Base-by-base conservation (phyloP, 441 rosid species). In the Pelargonium australe region DNA sequence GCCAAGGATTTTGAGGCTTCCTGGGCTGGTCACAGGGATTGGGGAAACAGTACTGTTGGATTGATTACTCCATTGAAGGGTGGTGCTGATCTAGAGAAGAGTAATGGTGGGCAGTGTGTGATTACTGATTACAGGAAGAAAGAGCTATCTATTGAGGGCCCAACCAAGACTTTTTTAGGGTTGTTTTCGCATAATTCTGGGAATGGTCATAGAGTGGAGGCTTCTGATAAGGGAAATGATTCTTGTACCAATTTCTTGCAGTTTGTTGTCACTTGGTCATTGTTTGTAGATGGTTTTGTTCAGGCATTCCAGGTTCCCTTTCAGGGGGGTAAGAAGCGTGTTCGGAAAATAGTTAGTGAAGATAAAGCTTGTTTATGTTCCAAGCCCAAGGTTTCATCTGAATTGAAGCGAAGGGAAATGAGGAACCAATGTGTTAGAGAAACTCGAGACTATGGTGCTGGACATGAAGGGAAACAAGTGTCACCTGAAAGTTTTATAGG, bases 191-290 rank as follows among this genome's bases (percentile, higher is more conserved):
- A 71, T 17, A 87, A 80, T 76, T n/a, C 69, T 57, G 95, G 78
- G 25, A 80, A 47, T 69, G 81, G 73, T n/a, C 73, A 75, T 69
- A 72, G 78, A 65, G 77, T 64, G 61, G 83, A 68, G 70, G 75
- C 41, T 61, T 68, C 51, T 37, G 84, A 79, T 67, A 80, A 75
- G 75, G 87, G 80, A 1, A 87, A 82, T 16, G 85, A 75, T 61
- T 82, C 96, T 74, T 89, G 97, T 75, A 43, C 80, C 0, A 90
- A 89, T 69, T 90, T 93, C 79, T 84, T 90, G 76, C 89, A 85
- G 77, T 91, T 94, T 84, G 92, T 92, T 0, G 81, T 87, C 75
- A 83, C 88, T 68, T 89, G 92, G 92, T 87, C 98, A 4, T 70
- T 90, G 82, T 74, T 89, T 82, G 82, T 87, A 37, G 84, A 86